Conservation (phyloP, 176 grass and related monocot species). For the Oropetium thomaeum region DNA sequence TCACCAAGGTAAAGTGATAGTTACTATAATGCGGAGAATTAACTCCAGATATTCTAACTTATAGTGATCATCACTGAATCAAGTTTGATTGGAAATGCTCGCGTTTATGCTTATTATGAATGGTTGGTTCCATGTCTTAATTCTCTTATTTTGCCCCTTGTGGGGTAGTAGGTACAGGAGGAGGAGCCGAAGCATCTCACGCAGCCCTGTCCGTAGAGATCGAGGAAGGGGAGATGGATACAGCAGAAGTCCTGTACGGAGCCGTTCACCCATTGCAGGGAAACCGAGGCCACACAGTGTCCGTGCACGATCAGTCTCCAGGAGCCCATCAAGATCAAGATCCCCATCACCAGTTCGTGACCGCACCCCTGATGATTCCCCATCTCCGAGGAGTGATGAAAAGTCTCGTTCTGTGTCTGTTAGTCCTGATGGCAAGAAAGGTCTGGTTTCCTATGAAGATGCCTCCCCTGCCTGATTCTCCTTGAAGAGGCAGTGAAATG, state of each 20-base stretch:
- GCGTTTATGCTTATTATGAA: slow-evolving; percentile 6
- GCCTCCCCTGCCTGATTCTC: slow-evolving; percentile 70
- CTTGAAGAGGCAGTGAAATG: slow-evolving; percentile 16
- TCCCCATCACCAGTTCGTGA: slow-evolving; percentile 41
- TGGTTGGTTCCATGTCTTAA: slow-evolving; percentile 27
- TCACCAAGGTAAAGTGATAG: slow-evolving; percentile 56
- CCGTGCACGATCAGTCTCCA: slow-evolving; percentile 51
- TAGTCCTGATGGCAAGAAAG: slow-evolving; percentile 79
- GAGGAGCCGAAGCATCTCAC: slow-evolving; percentile 78
- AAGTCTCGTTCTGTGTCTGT: slow-evolving; percentile 53
- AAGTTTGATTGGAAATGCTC: no score
- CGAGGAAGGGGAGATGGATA: slow-evolving; percentile 57
- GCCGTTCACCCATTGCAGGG: slow-evolving; percentile 53
- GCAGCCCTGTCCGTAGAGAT: slow-evolving; percentile 54
- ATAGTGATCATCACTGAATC: not conserved
- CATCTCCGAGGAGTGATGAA: slow-evolving; percentile 57
- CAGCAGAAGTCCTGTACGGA: slow-evolving; percentile 63
- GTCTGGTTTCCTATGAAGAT: slow-evolving; percentile 94
- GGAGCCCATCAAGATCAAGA: slow-evolving; percentile 75
- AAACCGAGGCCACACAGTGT: slow-evolving; percentile 51
- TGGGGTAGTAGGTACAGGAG: slow-evolving; percentile 65
- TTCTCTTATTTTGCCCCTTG: slow-evolving; percentile 21
- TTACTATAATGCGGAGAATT: not conserved
- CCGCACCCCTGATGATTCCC: slow-evolving; percentile 58
- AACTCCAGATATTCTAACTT: not conserved